These are phyloP conservation scores for Seiridium cupressi DNA, from an alignment of 2,329 filamentous ascomycete species.

Conservation along the genomic window DNA sequence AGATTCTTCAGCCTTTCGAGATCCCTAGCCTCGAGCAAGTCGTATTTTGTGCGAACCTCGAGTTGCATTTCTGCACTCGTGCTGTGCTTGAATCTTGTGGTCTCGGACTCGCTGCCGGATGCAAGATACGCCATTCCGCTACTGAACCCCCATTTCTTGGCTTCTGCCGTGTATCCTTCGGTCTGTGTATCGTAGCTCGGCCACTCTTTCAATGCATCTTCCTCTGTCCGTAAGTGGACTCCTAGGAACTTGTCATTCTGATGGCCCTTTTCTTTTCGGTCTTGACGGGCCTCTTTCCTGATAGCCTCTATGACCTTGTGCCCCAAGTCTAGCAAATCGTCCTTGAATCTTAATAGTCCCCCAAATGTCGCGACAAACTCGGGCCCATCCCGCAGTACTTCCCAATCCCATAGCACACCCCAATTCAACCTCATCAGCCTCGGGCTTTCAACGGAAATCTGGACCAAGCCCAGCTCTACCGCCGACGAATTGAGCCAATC, in stretches of 20 bases:
- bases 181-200: conserved; percentile 40
- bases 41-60: conserved; percentile 34
- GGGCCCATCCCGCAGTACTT: conserved; percentile 41
- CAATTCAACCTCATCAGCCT: conserved; percentile 35
- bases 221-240: conserved; percentile 44
- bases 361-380: conserved; percentile 43
- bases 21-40: conserved; percentile 26
- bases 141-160: conserved; percentile 26
- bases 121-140: conserved; percentile 38
- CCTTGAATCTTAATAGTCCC: conserved; percentile 38
- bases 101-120: conserved; percentile 40
- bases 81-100: conserved; percentile 28
- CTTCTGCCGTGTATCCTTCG: conserved; percentile 32
- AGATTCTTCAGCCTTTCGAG: conserved; percentile 27
- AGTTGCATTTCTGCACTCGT: conserved; percentile 25
- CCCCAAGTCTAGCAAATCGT: conserved; percentile 25
- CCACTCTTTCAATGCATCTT: conserved; percentile 41
- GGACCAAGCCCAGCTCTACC: conserved; percentile 13
- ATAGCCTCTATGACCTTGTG: conserved; percentile 15
- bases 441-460: conserved; percentile 23
- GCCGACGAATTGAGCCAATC: conserved; percentile 21
- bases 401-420: conserved; percentile 44
- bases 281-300: conserved; percentile 20
- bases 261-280: conserved; percentile 12
- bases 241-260: conserved; percentile 28